Conservation (phyloP, 2,329 filamentous ascomycete genomes). For the Arthrobotrys megalospora region DNA sequence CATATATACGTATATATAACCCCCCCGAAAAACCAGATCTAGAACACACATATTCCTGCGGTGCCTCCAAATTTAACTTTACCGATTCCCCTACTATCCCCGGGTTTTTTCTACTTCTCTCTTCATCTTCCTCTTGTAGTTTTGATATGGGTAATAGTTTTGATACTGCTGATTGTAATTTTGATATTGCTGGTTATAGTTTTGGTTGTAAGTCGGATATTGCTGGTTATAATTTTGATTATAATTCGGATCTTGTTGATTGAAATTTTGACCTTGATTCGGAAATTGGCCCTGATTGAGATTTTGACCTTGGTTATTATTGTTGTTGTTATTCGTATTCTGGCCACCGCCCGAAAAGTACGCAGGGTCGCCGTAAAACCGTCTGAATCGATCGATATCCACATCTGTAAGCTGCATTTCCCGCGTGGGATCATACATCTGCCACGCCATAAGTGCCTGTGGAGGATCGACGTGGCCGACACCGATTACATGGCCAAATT, state of each 20-base stretch:
- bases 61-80: no score
- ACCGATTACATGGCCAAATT: constrained; percentile 24
- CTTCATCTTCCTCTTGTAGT: no score
- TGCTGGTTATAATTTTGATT: not conserved
- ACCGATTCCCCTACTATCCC: no score
- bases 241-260: not conserved
- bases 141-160: no score
- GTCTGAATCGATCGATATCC: constrained; percentile 9
- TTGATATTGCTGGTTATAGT: no score
- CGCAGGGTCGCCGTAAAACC: constrained; percentile 9
- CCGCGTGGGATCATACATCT: constrained; percentile 28
- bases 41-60: no score
- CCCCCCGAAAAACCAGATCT: no score
- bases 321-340: not conserved
- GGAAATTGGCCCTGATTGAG: no score
- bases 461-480: constrained; percentile 5
- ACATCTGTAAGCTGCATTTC: constrained; percentile 18
- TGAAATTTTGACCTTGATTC: not conserved
- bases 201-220: not conserved
- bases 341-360: constrained; percentile 1
- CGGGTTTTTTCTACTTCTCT: no score
- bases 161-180: no score
- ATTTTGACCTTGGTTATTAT: not conserved
- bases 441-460: constrained; percentile 24
- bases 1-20: no score